These are phyloP conservation scores for Penicillium paradoxum DNA, from an alignment of 495 filamentous ascomycete species.

Conservation along the genomic window DNA sequence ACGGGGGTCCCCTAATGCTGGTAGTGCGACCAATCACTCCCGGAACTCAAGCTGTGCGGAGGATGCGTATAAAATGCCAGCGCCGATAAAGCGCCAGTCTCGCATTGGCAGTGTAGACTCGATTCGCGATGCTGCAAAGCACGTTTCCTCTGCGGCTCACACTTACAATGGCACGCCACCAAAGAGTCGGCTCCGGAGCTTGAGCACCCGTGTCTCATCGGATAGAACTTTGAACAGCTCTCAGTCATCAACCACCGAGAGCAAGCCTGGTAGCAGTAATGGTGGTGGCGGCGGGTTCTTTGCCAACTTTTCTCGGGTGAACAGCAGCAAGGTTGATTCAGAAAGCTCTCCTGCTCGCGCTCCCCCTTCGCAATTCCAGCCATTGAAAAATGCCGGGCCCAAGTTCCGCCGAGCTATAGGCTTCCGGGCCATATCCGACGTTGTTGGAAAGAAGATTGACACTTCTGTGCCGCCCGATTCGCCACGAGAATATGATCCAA, in stretches of 20 bases:
- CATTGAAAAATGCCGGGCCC: constrained; percentile 38
- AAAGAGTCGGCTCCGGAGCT: constrained; percentile 42
- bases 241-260: constrained; percentile 40
- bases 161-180: constrained; percentile 54
- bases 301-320: constrained; percentile 42
- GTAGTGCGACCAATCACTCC: constrained; percentile 46
- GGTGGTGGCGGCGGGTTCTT: constrained; percentile 34
- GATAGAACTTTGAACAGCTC: constrained; percentile 34
- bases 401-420: constrained; percentile 55
- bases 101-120: constrained; percentile 70
- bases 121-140: constrained; percentile 39
- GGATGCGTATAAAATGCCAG: constrained; percentile 48
- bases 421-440: constrained; percentile 76
- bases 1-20: constrained; percentile 53
- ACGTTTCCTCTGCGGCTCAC: constrained; percentile 42
- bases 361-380: constrained; percentile 41
- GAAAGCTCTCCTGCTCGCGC: constrained; percentile 49
- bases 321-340: constrained; percentile 40
- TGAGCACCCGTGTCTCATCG: constrained; percentile 38
- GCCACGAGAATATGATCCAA: constrained; percentile 64
- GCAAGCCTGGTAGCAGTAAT: constrained; percentile 22
- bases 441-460: constrained; percentile 36
- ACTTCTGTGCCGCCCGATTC: constrained; percentile 45
- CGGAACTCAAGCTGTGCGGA: constrained; percentile 69
- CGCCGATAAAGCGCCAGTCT: constrained; percentile 64